Conservation (phyloP, 2,329 filamentous ascomycete genomes). For the Chaetomiaceae sp. region DNA sequence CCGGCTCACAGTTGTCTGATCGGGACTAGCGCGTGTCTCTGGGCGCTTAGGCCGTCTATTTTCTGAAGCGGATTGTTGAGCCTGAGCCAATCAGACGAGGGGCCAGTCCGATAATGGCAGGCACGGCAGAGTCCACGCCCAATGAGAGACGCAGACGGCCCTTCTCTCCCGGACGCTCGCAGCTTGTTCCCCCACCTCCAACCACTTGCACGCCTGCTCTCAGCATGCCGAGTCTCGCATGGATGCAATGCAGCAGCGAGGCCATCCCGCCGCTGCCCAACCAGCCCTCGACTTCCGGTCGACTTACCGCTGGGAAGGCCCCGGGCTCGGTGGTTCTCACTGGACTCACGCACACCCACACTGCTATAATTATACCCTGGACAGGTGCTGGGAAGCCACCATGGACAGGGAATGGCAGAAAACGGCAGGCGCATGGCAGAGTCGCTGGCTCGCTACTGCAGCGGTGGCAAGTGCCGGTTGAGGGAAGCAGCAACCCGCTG, state of each 20-base stretch:
- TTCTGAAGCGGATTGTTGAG: conserved; percentile 14
- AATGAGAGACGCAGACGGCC: conserved; percentile 23
- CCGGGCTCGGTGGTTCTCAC: conserved; percentile 12
- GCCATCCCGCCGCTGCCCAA: conserved; percentile 25
- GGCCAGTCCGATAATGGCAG: conserved; percentile 22
- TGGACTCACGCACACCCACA: conserved; percentile 13
- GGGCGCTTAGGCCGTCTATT: conserved; percentile 25
- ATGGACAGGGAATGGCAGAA: conserved; percentile 8
- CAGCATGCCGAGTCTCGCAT: conserved; percentile 9
- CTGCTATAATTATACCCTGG: conserved; percentile 28
- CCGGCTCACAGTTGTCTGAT: conserved; percentile 5
- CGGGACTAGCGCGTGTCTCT: conserved; percentile 17
- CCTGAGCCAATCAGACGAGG: conserved; percentile 25
- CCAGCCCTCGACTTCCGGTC: conserved; percentile 27
- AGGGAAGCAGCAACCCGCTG: not conserved
- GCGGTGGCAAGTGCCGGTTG: conserved; percentile 10
- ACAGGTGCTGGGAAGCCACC: conserved; percentile 13
- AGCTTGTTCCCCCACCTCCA: conserved; percentile 1
- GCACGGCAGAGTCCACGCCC: conserved; percentile 27
- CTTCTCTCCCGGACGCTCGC: conserved; percentile 16
- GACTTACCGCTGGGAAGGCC: conserved; percentile 24
- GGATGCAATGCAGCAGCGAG: conserved; percentile 17
- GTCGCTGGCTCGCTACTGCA: not conserved
- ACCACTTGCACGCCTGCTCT: not conserved
- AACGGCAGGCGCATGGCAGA: not conserved